These are phyloP conservation scores for Trematosphaeria pertusa DNA, from an alignment of 2,329 filamentous ascomycete species.

Conservation along the genomic window DNA sequence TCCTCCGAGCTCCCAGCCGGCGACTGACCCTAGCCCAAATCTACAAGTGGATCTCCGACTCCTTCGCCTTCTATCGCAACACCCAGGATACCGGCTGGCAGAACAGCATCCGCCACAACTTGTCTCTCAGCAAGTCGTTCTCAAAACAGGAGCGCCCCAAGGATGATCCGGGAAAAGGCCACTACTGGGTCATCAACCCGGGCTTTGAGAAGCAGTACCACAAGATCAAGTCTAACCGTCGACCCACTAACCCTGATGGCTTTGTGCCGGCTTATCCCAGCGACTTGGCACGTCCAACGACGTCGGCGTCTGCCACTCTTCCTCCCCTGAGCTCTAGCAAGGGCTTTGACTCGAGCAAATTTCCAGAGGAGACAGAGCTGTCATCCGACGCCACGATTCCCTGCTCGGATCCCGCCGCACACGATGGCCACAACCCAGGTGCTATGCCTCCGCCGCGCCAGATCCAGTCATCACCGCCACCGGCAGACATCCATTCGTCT, in stretches of 20 bases:
- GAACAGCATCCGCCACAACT: slow-evolving; percentile 98
- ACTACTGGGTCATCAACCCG: slow-evolving; percentile 94
- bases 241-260: slow-evolving; percentile 54
- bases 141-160: slow-evolving; percentile 95
- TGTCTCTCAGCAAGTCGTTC: slow-evolving; percentile 96
- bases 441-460: slow-evolving; percentile 53
- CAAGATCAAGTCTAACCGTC: slow-evolving; percentile 78
- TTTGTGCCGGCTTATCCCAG: slow-evolving; percentile 41
- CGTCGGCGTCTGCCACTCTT: slow-evolving; percentile 46
- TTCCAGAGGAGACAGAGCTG: slow-evolving; percentile 57
- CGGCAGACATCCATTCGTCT: slow-evolving; percentile 82
- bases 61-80: slow-evolving; percentile 81
- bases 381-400: slow-evolving; percentile 61
- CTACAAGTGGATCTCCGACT: slow-evolving; percentile 99
- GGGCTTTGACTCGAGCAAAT: slow-evolving; percentile 58
- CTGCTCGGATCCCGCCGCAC: slow-evolving; percentile 57
- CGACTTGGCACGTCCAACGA: slow-evolving; percentile 46
- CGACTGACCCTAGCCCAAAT: slow-evolving; percentile 92
- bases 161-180: slow-evolving; percentile 95
- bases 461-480: slow-evolving; percentile 73
- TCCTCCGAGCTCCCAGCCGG: slow-evolving; percentile 82
- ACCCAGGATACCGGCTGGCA: slow-evolving; percentile 91
- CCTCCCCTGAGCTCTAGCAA: slow-evolving; percentile 50
- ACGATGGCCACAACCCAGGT: slow-evolving; percentile 54
- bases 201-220: slow-evolving; percentile 89